Conservation (phyloP, 1,284 basidiomycete species). For the Austroboletus niveus region DNA sequence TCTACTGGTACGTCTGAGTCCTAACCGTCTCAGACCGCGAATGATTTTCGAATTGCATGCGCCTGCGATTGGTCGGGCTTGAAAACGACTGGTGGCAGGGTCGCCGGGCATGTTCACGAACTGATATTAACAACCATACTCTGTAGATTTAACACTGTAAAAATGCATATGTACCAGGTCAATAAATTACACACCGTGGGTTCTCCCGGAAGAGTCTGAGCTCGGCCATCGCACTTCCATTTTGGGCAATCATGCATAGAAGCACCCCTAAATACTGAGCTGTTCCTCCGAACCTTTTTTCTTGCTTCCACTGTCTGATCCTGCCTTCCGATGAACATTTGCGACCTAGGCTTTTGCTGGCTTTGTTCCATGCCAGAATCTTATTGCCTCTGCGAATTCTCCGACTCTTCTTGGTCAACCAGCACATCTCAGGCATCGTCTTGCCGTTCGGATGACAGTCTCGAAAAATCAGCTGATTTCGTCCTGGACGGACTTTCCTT, state of each 20-base stretch:
- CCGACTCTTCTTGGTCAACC: slow-evolving; percentile 12
- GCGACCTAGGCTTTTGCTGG: slow-evolving; percentile 6
- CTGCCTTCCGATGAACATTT: slow-evolving; percentile 8
- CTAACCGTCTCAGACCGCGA: not conserved
- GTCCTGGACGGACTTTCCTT: not conserved
- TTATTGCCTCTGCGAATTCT: slow-evolving; percentile 7
- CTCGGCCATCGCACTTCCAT: slow-evolving; percentile 2
- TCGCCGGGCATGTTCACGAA: slow-evolving; percentile 38
- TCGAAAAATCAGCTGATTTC: not conserved
- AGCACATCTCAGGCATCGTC: slow-evolving; percentile 2
- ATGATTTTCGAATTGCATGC: slow-evolving; percentile 27
- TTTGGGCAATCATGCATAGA: not conserved
- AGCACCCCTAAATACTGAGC: not conserved
- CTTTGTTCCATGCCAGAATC: slow-evolving; percentile 4
- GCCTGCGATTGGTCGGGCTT: slow-evolving; percentile 54
- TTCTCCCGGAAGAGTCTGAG: not conserved
- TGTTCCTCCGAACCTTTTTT: not conserved
- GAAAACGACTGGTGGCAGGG: slow-evolving; percentile 42
- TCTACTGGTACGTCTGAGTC: slow-evolving; percentile 37
- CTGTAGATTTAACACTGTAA: slow-evolving; percentile 18
- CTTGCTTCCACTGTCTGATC: not conserved
- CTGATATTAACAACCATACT: slow-evolving; percentile 36
- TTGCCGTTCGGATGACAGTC: not conserved
- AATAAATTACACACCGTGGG: no score
- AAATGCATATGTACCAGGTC: not conserved